phyloP scores from a whole-genome alignment of 345 rosid species.

The Acer yangbiense region DNA sequence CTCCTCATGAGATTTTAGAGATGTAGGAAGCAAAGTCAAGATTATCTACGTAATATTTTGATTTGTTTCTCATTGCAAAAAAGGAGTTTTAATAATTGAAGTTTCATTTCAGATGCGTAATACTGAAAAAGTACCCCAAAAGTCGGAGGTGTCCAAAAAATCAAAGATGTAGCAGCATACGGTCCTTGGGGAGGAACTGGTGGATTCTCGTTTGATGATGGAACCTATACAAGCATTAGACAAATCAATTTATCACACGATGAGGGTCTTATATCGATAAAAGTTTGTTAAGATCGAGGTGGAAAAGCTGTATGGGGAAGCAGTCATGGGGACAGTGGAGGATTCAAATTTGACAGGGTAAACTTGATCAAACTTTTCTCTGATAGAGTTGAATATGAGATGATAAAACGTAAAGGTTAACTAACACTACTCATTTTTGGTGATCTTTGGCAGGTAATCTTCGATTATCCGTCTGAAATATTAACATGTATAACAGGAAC shows the following conservation, averaged over 20 bases:
- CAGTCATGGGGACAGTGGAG: conserved; percentile 87
- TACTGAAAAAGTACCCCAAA: conserved; percentile 38
- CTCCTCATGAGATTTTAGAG: conserved; percentile 20
- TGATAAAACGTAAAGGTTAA: neutral
- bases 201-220: conserved; percentile 75
- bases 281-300: conserved; percentile 65
- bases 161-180: conserved; percentile 21
- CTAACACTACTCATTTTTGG: neutral
- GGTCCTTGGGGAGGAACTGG: conserved; percentile 95
- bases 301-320: conserved; percentile 86
- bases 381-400: neutral
- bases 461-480: conserved; percentile 80
- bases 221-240: conserved; percentile 64
- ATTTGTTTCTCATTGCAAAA: neutral
- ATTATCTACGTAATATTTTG: conserved; percentile 12
- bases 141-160: conserved; percentile 28
- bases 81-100: neutral
- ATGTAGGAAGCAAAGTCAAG: conserved; percentile 44
- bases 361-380: neutral
- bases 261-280: conserved; percentile 64
- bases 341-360: conserved; percentile 69
- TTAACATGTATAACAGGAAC: conserved; percentile 72
- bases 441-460: conserved; percentile 52
- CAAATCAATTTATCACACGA: conserved; percentile 69
- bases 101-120: conserved; percentile 26